Evolutionary conservation across 306 rosid species (phyloP).

Genomic region (Argentina anserina): DNA sequence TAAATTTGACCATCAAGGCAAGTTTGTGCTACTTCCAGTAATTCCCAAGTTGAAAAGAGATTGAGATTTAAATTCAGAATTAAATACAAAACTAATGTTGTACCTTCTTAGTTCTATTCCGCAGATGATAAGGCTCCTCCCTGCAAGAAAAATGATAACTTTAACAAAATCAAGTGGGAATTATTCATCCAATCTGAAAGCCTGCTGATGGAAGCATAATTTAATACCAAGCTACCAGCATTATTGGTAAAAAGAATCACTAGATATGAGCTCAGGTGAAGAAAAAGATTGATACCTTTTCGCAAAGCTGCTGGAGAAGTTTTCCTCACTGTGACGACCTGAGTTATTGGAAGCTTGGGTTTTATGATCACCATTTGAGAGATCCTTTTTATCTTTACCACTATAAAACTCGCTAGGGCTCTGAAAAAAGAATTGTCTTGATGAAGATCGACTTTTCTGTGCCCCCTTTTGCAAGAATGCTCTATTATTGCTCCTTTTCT

Average conservation of each 20-base stretch:
- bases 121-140: constrained; percentile 40
- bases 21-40: background rate
- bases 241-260: background rate
- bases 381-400: constrained; percentile 12
- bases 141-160: constrained; percentile 29
- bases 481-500: constrained; percentile 28
- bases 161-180: constrained; percentile 11
- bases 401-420: constrained; percentile 28
- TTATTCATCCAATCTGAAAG: constrained; percentile 22
- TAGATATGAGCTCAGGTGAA: background rate
- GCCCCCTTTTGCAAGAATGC: constrained; percentile 30
- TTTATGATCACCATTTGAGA: constrained; percentile 33
- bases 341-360: constrained; percentile 29
- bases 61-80: constrained; percentile 2
- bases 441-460: constrained; percentile 37
- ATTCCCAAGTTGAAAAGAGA: background rate
- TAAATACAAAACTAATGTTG: constrained; percentile 8
- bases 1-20: background rate
- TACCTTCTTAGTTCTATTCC: constrained; percentile 56
- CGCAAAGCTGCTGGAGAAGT: constrained; percentile 24
- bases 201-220: constrained; percentile 4
- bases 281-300: constrained; percentile 32
- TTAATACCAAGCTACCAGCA: background rate
- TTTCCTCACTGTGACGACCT: constrained; percentile 16
- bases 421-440: constrained; percentile 33